Evolutionary conservation across 2,329 filamentous ascomycete genomes (phyloP), one percentile per base, ranked within the genome.

Genomic region (Lachnellula subtilissima): DNA sequence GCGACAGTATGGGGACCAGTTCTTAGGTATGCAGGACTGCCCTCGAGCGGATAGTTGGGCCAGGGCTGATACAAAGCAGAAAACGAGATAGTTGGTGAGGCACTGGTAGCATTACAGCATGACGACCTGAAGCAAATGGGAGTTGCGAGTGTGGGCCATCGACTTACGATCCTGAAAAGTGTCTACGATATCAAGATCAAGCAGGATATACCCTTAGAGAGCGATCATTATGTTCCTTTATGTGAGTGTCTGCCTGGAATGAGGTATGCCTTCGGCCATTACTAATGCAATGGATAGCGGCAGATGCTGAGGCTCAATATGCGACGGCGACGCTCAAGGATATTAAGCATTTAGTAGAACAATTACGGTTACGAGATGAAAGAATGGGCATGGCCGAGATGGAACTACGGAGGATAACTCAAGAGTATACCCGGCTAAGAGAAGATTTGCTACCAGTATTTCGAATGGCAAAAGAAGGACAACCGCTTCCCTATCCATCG

Each of bases 121-220:
- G 89, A 96, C 55, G 93, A 97, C 70, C 78, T 99, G 66, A 96
- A 95, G 74, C 91, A 95, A 70, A 93, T 97, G 86, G 92, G 92
- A 48, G 89, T 99, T 62, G 78, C 80, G 61, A 97, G 93, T 74
- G 91, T 97, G 48, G 94, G 94, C 42, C 94, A 99, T 75, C 87
- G 94, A 58, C 79, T 99, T 66, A 96, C 91, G 22, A 95, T 99
- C 56, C 80, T 99, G 56, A 97, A 97, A 76, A 92, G 86, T 67
- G 91, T 97, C 53, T 97, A 97, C 75, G 92, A 97, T 69, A 87
- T 94, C 69, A 99, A 99, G 76, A 87, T 93, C 71, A 91, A 91
- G 62, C 92, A 97, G 69, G 91, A 96, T 66, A 84, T 97, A 58
- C 88, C 90, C 15, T 83, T 97, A 65, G 93, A 97, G 69, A 86